Base-by-base conservation (phyloP, 768 basidiomycete genomes). In the Lactifluus pinguis region DNA sequence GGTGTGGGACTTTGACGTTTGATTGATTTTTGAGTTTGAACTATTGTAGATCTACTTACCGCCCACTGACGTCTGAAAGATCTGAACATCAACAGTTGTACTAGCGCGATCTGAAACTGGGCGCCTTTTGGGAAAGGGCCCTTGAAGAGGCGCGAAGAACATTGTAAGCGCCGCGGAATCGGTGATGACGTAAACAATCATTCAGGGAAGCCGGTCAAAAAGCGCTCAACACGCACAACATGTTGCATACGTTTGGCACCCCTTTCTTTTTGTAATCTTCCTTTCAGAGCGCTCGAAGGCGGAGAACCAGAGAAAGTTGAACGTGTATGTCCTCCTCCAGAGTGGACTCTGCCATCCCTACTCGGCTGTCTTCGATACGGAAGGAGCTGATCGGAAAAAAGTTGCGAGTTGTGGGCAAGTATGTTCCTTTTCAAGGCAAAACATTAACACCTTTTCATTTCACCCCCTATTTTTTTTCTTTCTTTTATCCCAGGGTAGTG, bases 1-100 rank as follows among this genome's bases (percentile, higher is more conserved):
- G 36, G 74, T 82, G 50, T 76, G 82, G 60, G 75, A 81, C 66
- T 85, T 86, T 65, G 84, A 86, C 71, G 72, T 84, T 50, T 85
- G 70, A 76, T 32, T 44, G 10, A 11, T 29, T 55, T 25, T 25
- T 25, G 25, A 8, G 17, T 36, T 36, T 11, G 25, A 25, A n/a
- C 25, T 49, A 11, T 7, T 41, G 29, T 49, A 57, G 48, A 57
- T 17, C 10, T 48, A 38, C 19, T 32, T 1, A 7, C 21, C 2
- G 34, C 44, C 44, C 7, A 21, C 25, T 47, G 45, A 47, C 3
- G 6, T 47, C 45, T 34, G 32, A 34, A 34, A 25, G 25, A 25
- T 25, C 25, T 25, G 25, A 25, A 25, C 25, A 25, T 25, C 32
- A 34, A 34, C 9, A 34, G 32, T 34, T 32, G 9, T 4, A 25